These are phyloP conservation scores for Aegilops sharonensis DNA, from an alignment of 176 grass and related monocot genomes.

Conservation along the genomic window DNA sequence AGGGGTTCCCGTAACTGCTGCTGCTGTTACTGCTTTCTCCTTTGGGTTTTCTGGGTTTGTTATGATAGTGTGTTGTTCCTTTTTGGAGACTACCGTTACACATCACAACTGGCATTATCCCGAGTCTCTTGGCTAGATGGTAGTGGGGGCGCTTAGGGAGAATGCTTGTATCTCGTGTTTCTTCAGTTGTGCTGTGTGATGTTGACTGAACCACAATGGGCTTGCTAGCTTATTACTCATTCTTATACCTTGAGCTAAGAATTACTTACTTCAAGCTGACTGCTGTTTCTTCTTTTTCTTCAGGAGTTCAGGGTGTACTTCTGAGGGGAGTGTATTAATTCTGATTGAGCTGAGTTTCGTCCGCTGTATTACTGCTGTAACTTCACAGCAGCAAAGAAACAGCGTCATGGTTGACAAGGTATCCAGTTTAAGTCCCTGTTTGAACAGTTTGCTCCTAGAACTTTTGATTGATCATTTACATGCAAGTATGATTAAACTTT, in stretches of 20 bases:
- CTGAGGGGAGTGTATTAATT: not conserved
- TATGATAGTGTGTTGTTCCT: conserved; percentile 3
- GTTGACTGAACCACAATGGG: conserved; percentile 23
- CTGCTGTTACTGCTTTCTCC: not conserved
- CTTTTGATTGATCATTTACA: not conserved
- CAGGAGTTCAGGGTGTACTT: conserved; percentile 24
- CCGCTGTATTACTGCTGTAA: not conserved
- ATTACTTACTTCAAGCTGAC: conserved; percentile 6
- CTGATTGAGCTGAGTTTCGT: not conserved
- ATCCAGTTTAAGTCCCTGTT: conserved; percentile 7
- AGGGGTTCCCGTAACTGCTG: conserved; percentile 25
- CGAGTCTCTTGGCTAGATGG: not conserved
- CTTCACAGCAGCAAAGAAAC: not conserved
- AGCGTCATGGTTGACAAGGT: conserved; percentile 13
- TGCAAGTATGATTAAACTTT: not conserved
- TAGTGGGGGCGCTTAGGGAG: not conserved
- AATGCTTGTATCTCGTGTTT: not conserved
- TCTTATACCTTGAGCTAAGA: conserved; percentile 13
- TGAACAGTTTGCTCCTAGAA: not conserved
- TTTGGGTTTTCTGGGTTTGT: not conserved
- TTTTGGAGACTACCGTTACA: not conserved
- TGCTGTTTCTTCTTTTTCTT: conserved; percentile 15
- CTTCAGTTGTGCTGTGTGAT: not conserved
- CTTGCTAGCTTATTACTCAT: not conserved
- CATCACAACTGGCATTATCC: not conserved